Evolutionary conservation across 495 filamentous ascomycete genomes (phyloP).

Genomic region (Parathielavia hyrcaniae): DNA sequence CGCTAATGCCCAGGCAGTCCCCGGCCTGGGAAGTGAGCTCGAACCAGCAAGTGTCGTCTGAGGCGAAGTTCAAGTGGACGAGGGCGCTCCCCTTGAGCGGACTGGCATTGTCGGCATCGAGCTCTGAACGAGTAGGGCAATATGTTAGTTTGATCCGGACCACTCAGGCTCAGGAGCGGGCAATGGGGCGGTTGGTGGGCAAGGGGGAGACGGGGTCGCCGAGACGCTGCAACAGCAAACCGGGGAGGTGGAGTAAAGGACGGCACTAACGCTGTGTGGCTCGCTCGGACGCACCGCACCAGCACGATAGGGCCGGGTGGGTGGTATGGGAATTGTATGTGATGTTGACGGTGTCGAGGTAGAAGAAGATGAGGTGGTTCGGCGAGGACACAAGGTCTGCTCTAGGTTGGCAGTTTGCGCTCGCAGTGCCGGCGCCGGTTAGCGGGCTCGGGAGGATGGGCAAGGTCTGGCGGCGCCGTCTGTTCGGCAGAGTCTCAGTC

Average conservation of each 20-base stretch:
- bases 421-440: constrained; percentile 16
- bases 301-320: constrained; percentile 23
- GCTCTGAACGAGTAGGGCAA: constrained; percentile 19
- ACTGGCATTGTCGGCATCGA: constrained; percentile 19
- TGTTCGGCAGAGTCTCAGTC: constrained; percentile 13
- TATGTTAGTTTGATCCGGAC: constrained; percentile 8
- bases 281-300: constrained; percentile 23
- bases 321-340: constrained; percentile 25
- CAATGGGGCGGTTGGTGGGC: not conserved
- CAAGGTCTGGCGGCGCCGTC: constrained; percentile 11
- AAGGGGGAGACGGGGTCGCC: not conserved
- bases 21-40: constrained; percentile 15
- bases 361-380: constrained; percentile 11
- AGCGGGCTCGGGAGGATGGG: constrained; percentile 19
- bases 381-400: constrained; percentile 21
- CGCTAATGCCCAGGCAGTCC: constrained; percentile 23
- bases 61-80: constrained; percentile 25
- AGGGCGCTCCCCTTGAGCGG: constrained; percentile 22
- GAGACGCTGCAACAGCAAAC: not conserved
- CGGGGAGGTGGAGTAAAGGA: constrained; percentile 6
- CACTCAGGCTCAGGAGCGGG: constrained; percentile 3
- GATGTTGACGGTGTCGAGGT: constrained; percentile 28
- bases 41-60: constrained; percentile 31
- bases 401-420: constrained; percentile 13
- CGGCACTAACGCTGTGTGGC: constrained; percentile 22